These are phyloP conservation scores for Garcia nutans DNA, from an alignment of 345 rosid genomes.

Conservation along the genomic window DNA sequence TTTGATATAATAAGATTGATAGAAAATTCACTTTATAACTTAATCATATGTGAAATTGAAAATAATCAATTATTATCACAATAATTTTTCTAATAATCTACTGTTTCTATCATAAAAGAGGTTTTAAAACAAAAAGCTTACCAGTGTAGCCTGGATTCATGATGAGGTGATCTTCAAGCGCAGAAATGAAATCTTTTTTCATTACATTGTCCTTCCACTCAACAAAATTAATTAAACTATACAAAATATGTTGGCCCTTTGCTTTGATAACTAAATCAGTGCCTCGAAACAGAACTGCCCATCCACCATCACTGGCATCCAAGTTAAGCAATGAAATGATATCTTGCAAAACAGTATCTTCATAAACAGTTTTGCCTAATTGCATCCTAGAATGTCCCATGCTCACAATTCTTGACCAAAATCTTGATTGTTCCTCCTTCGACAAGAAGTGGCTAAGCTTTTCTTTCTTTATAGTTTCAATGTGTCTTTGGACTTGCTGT, in stretches of 20 bases:
- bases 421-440: background rate
- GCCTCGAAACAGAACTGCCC: background rate
- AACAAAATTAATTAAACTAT: slow-evolving; percentile 1
- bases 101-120: too few species aligned
- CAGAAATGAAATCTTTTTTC: background rate
- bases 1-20: too few species aligned
- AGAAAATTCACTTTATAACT: too few species aligned
- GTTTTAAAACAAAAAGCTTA: too few species aligned
- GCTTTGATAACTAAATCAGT: background rate
- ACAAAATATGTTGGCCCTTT: background rate
- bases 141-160: too few species aligned
- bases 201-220: background rate
- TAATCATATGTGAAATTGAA: too few species aligned
- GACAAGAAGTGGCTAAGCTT: background rate
- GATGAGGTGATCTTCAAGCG: background rate
- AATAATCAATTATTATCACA: too few species aligned
- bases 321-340: slow-evolving; percentile 7
- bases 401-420: background rate
- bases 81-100: too few species aligned
- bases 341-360: slow-evolving; percentile 2
- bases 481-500: background rate
- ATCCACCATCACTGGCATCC: background rate
- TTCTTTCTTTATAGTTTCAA: too few species aligned
- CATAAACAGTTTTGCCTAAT: slow-evolving; percentile 1
- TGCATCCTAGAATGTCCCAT: slow-evolving; percentile 3